Conservation (phyloP, 352 stramenopile genomes). For the Globisporangium solare region DNA sequence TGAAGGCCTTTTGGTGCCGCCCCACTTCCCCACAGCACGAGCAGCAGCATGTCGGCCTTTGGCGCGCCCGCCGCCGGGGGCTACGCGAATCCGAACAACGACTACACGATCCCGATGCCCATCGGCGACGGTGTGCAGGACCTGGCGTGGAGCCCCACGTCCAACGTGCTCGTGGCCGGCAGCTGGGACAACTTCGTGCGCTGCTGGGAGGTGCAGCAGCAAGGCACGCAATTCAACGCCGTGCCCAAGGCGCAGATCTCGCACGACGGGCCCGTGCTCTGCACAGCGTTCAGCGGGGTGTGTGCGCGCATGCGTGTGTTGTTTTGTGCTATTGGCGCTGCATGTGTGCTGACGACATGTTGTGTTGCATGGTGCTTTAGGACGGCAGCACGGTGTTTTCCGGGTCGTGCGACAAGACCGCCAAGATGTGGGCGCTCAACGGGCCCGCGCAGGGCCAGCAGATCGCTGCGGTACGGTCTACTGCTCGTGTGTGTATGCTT, state of each 20-base stretch:
- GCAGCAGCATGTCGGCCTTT: conserved; percentile 31
- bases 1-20: not conserved
- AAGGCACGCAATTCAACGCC: conserved; percentile 65
- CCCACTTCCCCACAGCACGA: not conserved
- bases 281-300: conserved; percentile 87
- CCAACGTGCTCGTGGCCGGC: conserved; percentile 69
- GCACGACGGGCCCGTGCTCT: conserved; percentile 89
- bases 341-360: not conserved
- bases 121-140: conserved; percentile 76
- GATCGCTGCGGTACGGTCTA: conserved; percentile 58
- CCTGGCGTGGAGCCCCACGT: conserved; percentile 68
- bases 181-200: conserved; percentile 84
- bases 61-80: conserved; percentile 36
- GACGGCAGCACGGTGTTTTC: conserved; percentile 94
- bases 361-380: conserved; percentile 17
- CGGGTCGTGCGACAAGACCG: conserved; percentile 91
- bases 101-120: conserved; percentile 64
- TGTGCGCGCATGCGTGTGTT: conserved; percentile 29
- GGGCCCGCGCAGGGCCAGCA: conserved; percentile 68
- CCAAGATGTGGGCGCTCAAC: conserved; percentile 93
- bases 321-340: conserved; percentile 1
- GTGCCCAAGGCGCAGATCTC: conserved; percentile 81
- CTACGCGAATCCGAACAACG: conserved; percentile 72
- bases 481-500: not conserved
- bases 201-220: conserved; percentile 81